Conservation (phyloP, 495 filamentous ascomycete genomes). For the Penicillium coffeae region DNA sequence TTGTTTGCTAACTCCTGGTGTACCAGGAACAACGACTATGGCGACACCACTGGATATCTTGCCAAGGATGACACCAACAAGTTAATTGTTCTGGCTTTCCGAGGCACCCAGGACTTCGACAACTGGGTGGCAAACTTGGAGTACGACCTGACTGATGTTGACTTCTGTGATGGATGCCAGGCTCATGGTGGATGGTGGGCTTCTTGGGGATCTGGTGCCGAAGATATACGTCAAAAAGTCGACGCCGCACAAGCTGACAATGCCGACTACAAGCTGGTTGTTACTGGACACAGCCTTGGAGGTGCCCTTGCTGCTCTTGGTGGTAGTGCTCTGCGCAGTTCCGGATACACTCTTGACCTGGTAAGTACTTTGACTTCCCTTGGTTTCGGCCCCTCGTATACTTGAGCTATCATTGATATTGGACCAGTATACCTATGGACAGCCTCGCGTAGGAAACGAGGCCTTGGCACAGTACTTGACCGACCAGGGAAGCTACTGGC, state of each 20-base stretch:
- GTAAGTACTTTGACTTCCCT: slow-evolving; percentile 19
- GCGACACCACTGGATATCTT: slow-evolving; percentile 68
- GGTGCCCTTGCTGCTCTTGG: slow-evolving; percentile 61
- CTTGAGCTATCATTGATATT: not conserved
- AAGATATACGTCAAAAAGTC: slow-evolving; percentile 37
- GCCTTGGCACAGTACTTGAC: slow-evolving; percentile 55
- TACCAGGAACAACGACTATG: slow-evolving; percentile 43
- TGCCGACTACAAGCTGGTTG: slow-evolving; percentile 45
- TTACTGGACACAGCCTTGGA: slow-evolving; percentile 68
- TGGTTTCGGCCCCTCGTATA: not conserved
- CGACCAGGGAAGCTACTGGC: slow-evolving; percentile 47
- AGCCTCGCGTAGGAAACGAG: slow-evolving; percentile 62
- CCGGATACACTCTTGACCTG: slow-evolving; percentile 33
- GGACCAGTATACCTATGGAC: slow-evolving; percentile 60
- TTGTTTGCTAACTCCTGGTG: not conserved
- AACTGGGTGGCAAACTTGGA: slow-evolving; percentile 67
- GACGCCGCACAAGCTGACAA: slow-evolving; percentile 22
- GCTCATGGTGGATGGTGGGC: slow-evolving; percentile 54
- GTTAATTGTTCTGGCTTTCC: slow-evolving; percentile 65
- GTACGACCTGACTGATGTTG: slow-evolving; percentile 29
- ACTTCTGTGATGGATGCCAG: slow-evolving; percentile 42
- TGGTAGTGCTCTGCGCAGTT: slow-evolving; percentile 53
- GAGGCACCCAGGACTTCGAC: slow-evolving; percentile 57
- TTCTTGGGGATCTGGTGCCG: slow-evolving; percentile 47
- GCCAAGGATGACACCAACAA: slow-evolving; percentile 59